These are phyloP conservation scores for sorghum (Sorghum bicolor) DNA, from an alignment of 176 grass and related monocot species.

Conservation along the genomic window Sorghum_bicolor_NCBIv3 NC_012873.2:63809501-63810000, in stretches of 20 bases:
- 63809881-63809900: neutral
- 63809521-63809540: neutral
- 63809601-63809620: neutral
- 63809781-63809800: neutral
- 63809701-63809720: slow-evolving; percentile 70
- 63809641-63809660: slow-evolving; percentile 88
- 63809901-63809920: slow-evolving; percentile 10
- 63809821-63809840: neutral
- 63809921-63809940: slow-evolving; percentile 36
- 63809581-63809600: neutral
- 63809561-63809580: neutral
- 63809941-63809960: too few relatives aligned
- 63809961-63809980: neutral
- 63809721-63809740: slow-evolving; percentile 36
- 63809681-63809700: slow-evolving; percentile 99
- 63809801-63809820: neutral
- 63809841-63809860: neutral
- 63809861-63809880: neutral
- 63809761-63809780: neutral
- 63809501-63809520: slow-evolving; percentile 57
- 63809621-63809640: slow-evolving; percentile 89
- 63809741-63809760: neutral
- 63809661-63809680: slow-evolving; percentile 45
- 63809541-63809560: neutral
- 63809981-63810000: neutral